A percentile compares a stretch with the other conserved stretches of the same genome.
phyloP scores from a whole-genome alignment of 2,329 filamentous ascomycete genomes.

The Epichloe scottii region DNA sequence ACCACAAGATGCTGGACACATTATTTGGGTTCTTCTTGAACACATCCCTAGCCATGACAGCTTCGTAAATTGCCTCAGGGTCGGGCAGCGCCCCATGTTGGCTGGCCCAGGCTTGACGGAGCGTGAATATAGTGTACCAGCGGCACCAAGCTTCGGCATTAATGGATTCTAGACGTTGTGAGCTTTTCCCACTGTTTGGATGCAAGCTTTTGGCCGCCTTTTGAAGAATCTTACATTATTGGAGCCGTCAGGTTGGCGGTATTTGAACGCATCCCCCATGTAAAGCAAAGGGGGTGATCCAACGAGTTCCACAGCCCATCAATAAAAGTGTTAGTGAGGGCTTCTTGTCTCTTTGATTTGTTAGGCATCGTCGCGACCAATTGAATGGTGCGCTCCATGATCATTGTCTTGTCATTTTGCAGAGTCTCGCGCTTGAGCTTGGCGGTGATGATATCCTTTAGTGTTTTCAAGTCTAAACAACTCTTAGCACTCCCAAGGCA shows the following conservation, averaged over 20 bases:
- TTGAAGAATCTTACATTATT: constrained; percentile 38
- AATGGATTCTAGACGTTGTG: constrained; percentile 40
- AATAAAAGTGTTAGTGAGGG: constrained; percentile 56
- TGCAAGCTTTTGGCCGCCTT: neutral
- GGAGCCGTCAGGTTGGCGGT: constrained; percentile 57
- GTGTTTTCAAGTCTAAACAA: constrained; percentile 44
- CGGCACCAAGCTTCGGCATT: constrained; percentile 53
- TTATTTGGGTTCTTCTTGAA: constrained; percentile 56
- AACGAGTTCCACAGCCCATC: constrained; percentile 58
- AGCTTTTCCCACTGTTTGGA: neutral
- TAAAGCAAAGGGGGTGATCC: constrained; percentile 61
- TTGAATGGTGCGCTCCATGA: constrained; percentile 63
- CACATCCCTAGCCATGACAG: constrained; percentile 39
- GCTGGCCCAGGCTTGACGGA: constrained; percentile 46
- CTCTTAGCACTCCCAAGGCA: neutral
- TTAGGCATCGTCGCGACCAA: constrained; percentile 53
- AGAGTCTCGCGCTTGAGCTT: constrained; percentile 51
- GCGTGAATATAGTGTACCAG: constrained; percentile 54
- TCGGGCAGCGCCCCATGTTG: constrained; percentile 55
- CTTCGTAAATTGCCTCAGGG: constrained; percentile 49
- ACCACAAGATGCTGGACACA: constrained; percentile 58
- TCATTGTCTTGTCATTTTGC: constrained; percentile 62
- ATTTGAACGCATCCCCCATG: constrained; percentile 48
- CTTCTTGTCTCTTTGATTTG: constrained; percentile 45
- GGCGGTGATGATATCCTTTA: constrained; percentile 45